phyloP scores from a whole-genome alignment of 345 rosid genomes.

The Bruguiera gymnorhiza region DNA sequence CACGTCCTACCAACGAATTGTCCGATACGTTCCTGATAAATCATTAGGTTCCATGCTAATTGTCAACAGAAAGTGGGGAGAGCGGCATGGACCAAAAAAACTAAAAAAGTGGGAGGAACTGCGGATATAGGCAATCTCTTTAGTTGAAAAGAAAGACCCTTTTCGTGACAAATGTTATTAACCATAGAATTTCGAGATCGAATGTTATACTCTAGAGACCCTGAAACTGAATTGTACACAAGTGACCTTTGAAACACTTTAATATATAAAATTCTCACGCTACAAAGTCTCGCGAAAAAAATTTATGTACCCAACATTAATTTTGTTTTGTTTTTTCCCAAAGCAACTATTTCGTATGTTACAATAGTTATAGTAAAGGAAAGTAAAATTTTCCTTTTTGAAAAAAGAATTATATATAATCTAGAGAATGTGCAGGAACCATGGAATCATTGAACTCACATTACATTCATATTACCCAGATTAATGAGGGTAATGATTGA shows the following conservation, averaged over 20 bases:
- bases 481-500: slow-evolving; percentile 26
- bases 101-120: background rate
- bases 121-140: background rate
- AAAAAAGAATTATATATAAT: background rate
- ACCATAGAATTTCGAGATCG: background rate
- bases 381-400: background rate
- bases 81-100: too few species aligned
- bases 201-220: too few species aligned
- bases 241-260: too few species aligned
- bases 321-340: too few species aligned
- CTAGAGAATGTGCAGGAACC: background rate
- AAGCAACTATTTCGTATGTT: too few species aligned
- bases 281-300: too few species aligned
- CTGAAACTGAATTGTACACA: too few species aligned
- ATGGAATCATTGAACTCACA: slow-evolving; percentile 34
- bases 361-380: too few species aligned
- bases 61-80: background rate
- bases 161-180: background rate
- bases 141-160: background rate
- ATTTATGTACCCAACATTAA: too few species aligned
- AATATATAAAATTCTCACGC: too few species aligned
- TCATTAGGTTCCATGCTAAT: background rate
- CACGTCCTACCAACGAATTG: slow-evolving; percentile 34
- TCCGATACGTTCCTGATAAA: slow-evolving; percentile 43
- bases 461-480: slow-evolving; percentile 24